phyloP scores from a whole-genome alignment of 768 basidiomycete species.

The Leucogyrophana mollusca region DNA sequence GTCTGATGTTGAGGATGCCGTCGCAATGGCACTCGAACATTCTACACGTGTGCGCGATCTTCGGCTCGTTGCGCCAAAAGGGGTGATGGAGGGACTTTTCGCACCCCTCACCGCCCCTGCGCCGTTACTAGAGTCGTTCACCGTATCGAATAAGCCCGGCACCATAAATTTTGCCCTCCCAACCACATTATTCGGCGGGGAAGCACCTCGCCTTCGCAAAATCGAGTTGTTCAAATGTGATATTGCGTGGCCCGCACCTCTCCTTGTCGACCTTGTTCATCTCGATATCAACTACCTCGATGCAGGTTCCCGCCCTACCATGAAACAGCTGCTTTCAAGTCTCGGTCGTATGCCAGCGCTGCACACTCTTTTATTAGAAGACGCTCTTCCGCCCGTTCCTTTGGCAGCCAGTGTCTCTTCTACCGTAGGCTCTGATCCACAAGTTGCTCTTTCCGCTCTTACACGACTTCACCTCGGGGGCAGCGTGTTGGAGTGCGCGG shows the following conservation, averaged over 20 bases:
- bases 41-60: conserved; percentile 12
- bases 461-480: background rate
- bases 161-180: conserved; percentile 6
- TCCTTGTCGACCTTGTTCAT: conserved; percentile 34
- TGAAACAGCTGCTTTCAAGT: conserved; percentile 28
- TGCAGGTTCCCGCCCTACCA: conserved; percentile 24
- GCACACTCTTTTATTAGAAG: conserved; percentile 32
- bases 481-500: background rate
- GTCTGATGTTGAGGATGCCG: conserved; percentile 24
- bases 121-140: background rate
- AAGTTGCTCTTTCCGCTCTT: background rate
- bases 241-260: conserved; percentile 34
- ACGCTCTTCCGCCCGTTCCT: conserved; percentile 27
- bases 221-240: conserved; percentile 35
- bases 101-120: background rate
- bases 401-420: too few relatives aligned
- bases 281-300: conserved; percentile 33
- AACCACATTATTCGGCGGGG: conserved; percentile 25
- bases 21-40: conserved; percentile 23
- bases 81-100: background rate
- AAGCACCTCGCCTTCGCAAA: conserved; percentile 32
- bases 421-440: background rate
- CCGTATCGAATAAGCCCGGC: conserved; percentile 1
- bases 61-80: conserved; percentile 9
- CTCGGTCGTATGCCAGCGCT: conserved; percentile 36